Percentiles rank a stretch among this genome's conserved stretches.
These are phyloP conservation scores for Isatis tinctoria DNA, from an alignment of 345 rosid genomes.

Conservation along the genomic window DNA sequence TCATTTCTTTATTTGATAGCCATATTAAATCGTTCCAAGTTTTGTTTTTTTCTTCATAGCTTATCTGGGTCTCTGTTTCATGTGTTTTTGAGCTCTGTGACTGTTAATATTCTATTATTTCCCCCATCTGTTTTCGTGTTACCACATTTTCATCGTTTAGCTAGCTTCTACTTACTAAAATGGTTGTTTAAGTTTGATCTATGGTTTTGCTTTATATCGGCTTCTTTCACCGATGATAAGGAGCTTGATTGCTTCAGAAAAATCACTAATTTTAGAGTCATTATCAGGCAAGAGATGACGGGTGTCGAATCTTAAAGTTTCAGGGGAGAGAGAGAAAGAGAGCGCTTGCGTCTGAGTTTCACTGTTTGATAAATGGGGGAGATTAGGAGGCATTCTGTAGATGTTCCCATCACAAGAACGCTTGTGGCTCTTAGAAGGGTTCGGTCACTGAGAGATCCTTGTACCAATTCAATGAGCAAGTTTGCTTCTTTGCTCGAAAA, in stretches of 20 bases:
- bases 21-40: conserved; percentile 23
- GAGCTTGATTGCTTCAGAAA: background rate
- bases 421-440: conserved; percentile 91
- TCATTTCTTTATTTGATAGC: conserved; percentile 33
- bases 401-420: conserved; percentile 83
- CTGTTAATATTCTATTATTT: background rate
- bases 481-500: conserved; percentile 75
- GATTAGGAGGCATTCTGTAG: conserved; percentile 83
- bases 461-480: conserved; percentile 91
- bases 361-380: conserved; percentile 44
- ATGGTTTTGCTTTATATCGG: background rate
- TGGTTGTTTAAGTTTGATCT: background rate
- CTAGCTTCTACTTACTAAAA: conserved; percentile 2
- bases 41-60: background rate
- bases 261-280: background rate
- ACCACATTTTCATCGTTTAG: conserved; percentile 17
- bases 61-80: conserved; percentile 15
- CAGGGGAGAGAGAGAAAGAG: background rate
- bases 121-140: conserved; percentile 1
- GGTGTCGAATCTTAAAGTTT: conserved; percentile 8
- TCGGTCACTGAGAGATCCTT: conserved; percentile 89
- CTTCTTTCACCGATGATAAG: background rate
- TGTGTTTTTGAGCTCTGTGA: conserved; percentile 29
- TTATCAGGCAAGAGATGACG: background rate
- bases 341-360: background rate